These are phyloP conservation scores for Kwoniella shivajii DNA, from an alignment of 1,284 basidiomycete species.

Conservation along the genomic window DNA sequence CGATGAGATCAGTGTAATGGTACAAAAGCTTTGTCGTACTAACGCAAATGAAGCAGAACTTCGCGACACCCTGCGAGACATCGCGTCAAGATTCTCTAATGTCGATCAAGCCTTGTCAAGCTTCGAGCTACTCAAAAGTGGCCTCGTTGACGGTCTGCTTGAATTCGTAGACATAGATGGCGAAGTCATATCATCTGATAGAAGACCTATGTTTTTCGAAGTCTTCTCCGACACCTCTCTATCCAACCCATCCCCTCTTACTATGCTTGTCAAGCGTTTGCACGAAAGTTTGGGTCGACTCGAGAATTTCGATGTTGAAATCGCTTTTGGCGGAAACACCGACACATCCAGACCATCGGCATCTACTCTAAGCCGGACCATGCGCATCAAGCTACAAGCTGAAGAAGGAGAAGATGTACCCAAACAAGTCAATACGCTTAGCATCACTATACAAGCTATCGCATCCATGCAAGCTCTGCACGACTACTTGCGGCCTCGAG, in stretches of 20 bases:
- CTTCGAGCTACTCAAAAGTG: slow-evolving; percentile 93
- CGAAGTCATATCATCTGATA: slow-evolving; percentile 52
- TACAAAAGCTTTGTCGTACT: slow-evolving; percentile 63
- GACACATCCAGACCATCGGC: slow-evolving; percentile 29
- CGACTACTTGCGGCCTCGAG: slow-evolving; percentile 86
- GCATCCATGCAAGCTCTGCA: slow-evolving; percentile 94
- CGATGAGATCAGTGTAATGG: slow-evolving; percentile 59
- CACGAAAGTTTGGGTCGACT: slow-evolving; percentile 91
- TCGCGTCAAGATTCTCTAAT: slow-evolving; percentile 79
- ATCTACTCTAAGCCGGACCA: slow-evolving; percentile 31
- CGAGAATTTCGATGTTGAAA: slow-evolving; percentile 91
- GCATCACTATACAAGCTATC: slow-evolving; percentile 93
- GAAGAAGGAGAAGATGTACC: slow-evolving; percentile 85
- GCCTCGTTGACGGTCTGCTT: slow-evolving; percentile 83
- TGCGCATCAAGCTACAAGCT: slow-evolving; percentile 83
- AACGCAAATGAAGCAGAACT: slow-evolving; percentile 63
- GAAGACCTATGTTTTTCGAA: slow-evolving; percentile 73
- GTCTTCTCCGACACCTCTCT: slow-evolving; percentile 66
- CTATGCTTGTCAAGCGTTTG: slow-evolving; percentile 86
- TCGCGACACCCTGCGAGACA: slow-evolving; percentile 65
- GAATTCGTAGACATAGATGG: slow-evolving; percentile 74
- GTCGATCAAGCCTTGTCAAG: slow-evolving; percentile 75
- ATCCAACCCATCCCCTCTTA: slow-evolving; percentile 63
- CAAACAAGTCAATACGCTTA: slow-evolving; percentile 79
- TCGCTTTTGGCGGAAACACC: slow-evolving; percentile 59